Evolutionary conservation across 163 green algal genomes (phyloP).

Genomic region (Volvox carteri): DNA sequence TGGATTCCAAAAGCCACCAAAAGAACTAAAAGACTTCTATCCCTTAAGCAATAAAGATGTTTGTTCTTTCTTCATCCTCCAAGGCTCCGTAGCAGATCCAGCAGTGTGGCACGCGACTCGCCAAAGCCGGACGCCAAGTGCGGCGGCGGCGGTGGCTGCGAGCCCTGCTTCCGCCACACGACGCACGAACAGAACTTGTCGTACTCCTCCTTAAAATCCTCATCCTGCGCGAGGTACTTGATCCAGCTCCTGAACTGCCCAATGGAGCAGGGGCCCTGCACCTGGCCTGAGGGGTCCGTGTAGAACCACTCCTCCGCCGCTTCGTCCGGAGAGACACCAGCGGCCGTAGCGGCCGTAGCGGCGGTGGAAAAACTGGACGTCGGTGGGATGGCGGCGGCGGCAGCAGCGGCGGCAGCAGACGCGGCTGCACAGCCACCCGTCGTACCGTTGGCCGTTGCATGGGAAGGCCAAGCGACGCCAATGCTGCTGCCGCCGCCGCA

Average conservation of each 20-base stretch:
- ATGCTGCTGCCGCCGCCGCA: background rate
- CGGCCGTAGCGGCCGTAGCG: background rate
- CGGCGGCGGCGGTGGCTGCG: no score
- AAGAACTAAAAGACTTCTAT: no score
- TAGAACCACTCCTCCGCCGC: constrained; percentile 56
- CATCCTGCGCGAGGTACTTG: constrained; percentile 42
- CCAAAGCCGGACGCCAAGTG: background rate
- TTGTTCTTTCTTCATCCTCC: no score
- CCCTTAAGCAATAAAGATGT: no score
- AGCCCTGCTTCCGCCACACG: constrained; percentile 16
- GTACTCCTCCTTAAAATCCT: constrained; percentile 15
- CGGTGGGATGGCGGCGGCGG: background rate
- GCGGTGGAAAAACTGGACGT: background rate
- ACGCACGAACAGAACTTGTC: constrained; percentile 6
- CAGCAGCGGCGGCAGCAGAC: no score
- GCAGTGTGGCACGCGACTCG: background rate
- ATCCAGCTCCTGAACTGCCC: constrained; percentile 62
- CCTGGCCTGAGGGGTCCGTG: constrained; percentile 52
- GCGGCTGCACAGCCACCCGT: background rate
- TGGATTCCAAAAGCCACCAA: no score
- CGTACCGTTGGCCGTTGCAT: background rate
- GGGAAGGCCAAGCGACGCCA: background rate
- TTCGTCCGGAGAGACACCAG: background rate
- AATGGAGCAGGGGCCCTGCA: constrained; percentile 64
- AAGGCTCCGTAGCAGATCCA: background rate